Percentiles rank a stretch among this genome's conserved stretches.
Conservation (phyloP, 2,329 filamentous ascomycete genomes). For the Ciborinia camelliae region DNA sequence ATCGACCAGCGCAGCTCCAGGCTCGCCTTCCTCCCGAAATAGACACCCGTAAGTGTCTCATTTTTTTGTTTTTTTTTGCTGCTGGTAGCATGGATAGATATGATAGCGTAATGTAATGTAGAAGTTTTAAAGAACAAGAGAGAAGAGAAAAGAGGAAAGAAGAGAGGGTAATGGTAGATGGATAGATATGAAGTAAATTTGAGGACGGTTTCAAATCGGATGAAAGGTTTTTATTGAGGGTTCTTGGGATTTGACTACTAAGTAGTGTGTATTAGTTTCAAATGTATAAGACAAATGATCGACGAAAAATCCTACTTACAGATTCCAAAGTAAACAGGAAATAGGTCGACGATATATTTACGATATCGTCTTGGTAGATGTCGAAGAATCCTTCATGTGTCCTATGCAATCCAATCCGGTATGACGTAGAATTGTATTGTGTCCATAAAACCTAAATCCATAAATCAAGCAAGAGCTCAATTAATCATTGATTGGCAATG, state of each 20-base stretch:
- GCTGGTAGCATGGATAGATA: neutral
- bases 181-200: neutral
- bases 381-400: neutral
- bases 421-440: neutral
- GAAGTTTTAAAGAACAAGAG: slow-evolving; percentile 7
- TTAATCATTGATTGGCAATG: slow-evolving; percentile 29
- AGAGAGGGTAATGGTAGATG: too few relatives aligned
- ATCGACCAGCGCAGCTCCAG: too few relatives aligned
- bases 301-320: neutral
- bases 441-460: neutral
- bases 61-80: neutral
- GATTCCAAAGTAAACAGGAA: neutral
- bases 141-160: too few relatives aligned
- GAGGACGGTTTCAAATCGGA: neutral
- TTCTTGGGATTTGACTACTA: neutral
- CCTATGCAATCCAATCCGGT: neutral
- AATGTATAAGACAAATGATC: neutral
- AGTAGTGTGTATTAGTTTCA: neutral
- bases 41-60: too few relatives aligned
- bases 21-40: too few relatives aligned
- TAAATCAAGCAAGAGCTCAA: neutral
- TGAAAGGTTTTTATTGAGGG: neutral
- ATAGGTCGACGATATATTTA: neutral
- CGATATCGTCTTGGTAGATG: neutral
- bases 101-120: too few relatives aligned